Conservation (phyloP, 2,329 filamentous ascomycete genomes). For the Penicillium hesseltinei region DNA sequence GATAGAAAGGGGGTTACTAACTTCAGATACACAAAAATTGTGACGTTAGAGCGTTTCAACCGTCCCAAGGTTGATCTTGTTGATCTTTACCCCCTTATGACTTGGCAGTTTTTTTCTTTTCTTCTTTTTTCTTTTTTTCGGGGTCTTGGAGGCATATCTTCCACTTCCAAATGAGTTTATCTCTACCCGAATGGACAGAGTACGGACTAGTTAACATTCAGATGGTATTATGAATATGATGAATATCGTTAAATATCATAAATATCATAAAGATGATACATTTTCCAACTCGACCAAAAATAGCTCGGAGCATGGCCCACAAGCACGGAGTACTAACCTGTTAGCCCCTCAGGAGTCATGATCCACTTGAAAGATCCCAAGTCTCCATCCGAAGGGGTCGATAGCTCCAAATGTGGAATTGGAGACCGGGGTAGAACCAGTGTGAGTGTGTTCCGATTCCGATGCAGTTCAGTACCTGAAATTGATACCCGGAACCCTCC, state of each 20-base stretch:
- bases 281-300: constrained; percentile 16
- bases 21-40: background rate
- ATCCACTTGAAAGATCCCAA: constrained; percentile 21
- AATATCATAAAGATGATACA: constrained; percentile 3
- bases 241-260: background rate
- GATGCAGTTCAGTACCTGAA: constrained; percentile 3
- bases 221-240: background rate
- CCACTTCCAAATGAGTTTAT: background rate
- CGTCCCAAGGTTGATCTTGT: constrained; percentile 1
- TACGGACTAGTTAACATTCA: background rate
- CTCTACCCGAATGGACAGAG: background rate
- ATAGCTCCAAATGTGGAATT: constrained; percentile 25
- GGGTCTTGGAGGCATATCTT: background rate
- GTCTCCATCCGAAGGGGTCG: constrained; percentile 15
- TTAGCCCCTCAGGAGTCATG: constrained; percentile 9
- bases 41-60: background rate
- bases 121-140: background rate
- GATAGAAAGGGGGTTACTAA: background rate
- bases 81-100: constrained; percentile 2
- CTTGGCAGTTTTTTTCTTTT: constrained; percentile 1
- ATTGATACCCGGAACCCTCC: background rate
- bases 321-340: constrained; percentile 3
- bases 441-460: constrained; percentile 1
- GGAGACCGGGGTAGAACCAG: constrained; percentile 23
- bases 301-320: constrained; percentile 15